Conservation (phyloP, 2,329 filamentous ascomycete species). For the Claviceps sp. region DNA sequence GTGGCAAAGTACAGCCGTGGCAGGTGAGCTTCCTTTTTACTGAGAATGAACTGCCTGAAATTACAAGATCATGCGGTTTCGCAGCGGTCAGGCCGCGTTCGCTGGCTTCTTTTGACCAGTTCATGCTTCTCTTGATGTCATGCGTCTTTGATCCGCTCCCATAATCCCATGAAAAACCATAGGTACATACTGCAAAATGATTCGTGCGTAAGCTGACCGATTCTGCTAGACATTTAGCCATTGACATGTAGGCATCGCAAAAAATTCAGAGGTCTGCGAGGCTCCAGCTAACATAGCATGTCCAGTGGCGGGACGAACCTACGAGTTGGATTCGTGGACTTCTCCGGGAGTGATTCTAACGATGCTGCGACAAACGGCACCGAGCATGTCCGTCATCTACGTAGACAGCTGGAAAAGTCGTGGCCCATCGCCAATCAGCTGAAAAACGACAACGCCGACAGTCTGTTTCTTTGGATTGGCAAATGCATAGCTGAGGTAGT, state of each 20-base stretch:
- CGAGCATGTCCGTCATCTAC: slow-evolving; percentile 25
- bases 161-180: too few species aligned
- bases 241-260: slow-evolving; percentile 44
- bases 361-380: slow-evolving; percentile 6
- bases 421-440: slow-evolving; percentile 64
- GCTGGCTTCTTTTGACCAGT: too few species aligned
- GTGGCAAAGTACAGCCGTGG: slow-evolving; percentile 27
- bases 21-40: slow-evolving; percentile 28
- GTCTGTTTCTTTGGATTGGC: slow-evolving; percentile 72
- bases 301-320: slow-evolving; percentile 54
- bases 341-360: slow-evolving; percentile 26
- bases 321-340: slow-evolving; percentile 53
- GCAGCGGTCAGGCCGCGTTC: too few species aligned
- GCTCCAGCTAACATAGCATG: background rate
- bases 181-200: background rate
- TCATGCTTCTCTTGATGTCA: too few species aligned
- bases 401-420: slow-evolving; percentile 50
- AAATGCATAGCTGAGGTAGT: slow-evolving; percentile 64
- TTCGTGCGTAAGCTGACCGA: slow-evolving; percentile 3
- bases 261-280: background rate
- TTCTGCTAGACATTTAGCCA: slow-evolving; percentile 39
- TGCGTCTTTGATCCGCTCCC: too few species aligned
- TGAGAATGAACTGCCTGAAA: too few species aligned
- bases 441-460: slow-evolving; percentile 61
- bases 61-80: too few species aligned